Evolutionary conservation across 768 basidiomycete species (phyloP).

Genomic region (Xerocomus potaroensis): DNA sequence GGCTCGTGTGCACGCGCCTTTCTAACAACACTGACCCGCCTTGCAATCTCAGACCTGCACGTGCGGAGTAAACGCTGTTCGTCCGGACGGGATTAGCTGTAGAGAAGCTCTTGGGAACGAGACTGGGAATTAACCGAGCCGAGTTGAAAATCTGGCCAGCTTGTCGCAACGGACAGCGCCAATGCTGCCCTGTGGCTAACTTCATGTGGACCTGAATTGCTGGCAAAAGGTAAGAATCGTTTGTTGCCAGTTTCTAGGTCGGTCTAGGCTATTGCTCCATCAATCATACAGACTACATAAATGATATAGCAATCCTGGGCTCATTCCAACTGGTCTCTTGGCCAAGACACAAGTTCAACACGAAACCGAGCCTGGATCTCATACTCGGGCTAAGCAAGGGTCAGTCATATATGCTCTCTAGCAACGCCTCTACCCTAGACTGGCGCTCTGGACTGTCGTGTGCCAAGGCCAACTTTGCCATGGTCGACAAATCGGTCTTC

Average conservation of each 20-base stretch:
- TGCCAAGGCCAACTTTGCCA: constrained; percentile 37
- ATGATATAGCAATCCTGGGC: too few species aligned
- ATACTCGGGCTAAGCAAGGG: background rate
- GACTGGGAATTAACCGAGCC: constrained; percentile 9
- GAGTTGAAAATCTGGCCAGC: constrained; percentile 10
- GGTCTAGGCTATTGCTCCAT: too few species aligned
- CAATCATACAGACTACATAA: constrained; percentile 1
- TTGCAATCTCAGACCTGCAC: background rate
- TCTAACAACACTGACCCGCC: constrained; percentile 3
- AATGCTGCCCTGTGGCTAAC: constrained; percentile 8
- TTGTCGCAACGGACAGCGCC: constrained; percentile 11
- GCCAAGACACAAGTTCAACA: too few species aligned
- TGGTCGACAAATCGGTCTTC: constrained; percentile 44
- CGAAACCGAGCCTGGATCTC: too few species aligned
- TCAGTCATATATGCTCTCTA: constrained; percentile 43
- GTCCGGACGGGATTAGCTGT: background rate
- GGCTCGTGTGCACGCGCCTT: constrained; percentile 10
- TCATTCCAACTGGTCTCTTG: too few species aligned
- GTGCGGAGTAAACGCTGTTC: background rate
- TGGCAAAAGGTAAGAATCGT: background rate
- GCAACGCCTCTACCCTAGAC: constrained; percentile 42
- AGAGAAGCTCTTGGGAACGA: background rate
- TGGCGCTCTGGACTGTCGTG: constrained; percentile 34
- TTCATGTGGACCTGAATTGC: constrained; percentile 14
- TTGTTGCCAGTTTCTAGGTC: constrained; percentile 1